A percentile compares a stretch with the other conserved stretches of the same genome.
Conservation (phyloP, 2,329 filamentous ascomycete genomes). For the Pseudocercospora macadamiae region DNA sequence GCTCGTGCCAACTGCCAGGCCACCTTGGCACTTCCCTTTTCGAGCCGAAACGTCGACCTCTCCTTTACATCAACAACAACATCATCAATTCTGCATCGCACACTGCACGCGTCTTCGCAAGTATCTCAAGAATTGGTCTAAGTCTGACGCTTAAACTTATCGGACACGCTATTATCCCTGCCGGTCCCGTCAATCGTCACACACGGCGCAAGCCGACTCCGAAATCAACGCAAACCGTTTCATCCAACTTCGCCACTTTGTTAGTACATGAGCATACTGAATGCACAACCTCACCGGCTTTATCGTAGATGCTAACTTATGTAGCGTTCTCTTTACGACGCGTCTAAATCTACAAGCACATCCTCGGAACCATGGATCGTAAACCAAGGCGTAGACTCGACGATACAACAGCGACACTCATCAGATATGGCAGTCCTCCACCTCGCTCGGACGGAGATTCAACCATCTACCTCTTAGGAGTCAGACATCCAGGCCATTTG, state of each 20-base stretch:
- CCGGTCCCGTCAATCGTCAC: background rate
- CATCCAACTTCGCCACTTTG: background rate
- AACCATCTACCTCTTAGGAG: conserved; percentile 12
- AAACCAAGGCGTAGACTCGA: background rate
- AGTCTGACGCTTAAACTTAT: background rate
- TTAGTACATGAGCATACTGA: background rate
- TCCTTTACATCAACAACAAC: background rate
- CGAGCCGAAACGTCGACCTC: background rate
- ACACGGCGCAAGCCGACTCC: background rate
- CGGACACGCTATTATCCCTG: conserved; percentile 2
- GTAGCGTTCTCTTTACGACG: background rate
- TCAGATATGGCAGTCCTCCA: conserved; percentile 26
- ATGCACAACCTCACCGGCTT: background rate
- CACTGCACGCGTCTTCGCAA: background rate
- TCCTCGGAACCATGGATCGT: background rate
- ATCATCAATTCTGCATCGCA: background rate
- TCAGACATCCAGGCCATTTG: conserved; percentile 13
- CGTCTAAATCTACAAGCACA: background rate
- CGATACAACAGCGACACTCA: conserved; percentile 22
- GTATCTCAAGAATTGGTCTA: background rate
- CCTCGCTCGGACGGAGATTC: conserved; percentile 15
- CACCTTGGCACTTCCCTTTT: background rate
- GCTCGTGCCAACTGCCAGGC: background rate
- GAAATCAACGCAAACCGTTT: background rate
- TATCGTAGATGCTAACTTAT: background rate